Base-by-base conservation (phyloP, 768 basidiomycete species). In the Rhodocollybia butyracea region DNA sequence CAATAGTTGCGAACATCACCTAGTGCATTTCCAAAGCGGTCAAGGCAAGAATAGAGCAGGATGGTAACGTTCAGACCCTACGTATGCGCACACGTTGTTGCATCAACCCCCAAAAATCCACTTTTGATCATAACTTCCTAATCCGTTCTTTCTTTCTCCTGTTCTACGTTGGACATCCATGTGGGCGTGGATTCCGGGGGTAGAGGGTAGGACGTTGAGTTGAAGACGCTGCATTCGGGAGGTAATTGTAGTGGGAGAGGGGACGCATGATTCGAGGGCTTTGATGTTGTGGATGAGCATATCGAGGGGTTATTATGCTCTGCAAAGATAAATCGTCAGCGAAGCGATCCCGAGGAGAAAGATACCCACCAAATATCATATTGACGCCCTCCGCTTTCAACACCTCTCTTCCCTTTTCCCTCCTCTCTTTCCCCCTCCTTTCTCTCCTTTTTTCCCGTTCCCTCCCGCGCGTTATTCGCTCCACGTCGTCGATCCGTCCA, bases 31-130 rank as follows among this genome's bases (percentile, higher is more conserved):
- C n/a, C n/a, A n/a, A n/a, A n/a, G n/a, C n/a, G n/a, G n/a, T n/a
- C n/a, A n/a, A n/a, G n/a, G n/a, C n/a, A n/a, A n/a, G n/a, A n/a
- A n/a, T n/a, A n/a, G n/a, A n/a, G n/a, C n/a, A n/a, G n/a, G n/a
- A n/a, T n/a, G n/a, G n/a, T n/a, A n/a, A n/a, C n/a, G n/a, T n/a
- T n/a, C 26, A 53, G 31, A 5, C 40, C 51, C 40, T 53, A 53
- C 15, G 51, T 53, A 26, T 53, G 42, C 51, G 51, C 51, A 43
- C 39, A 53, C 22, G 51, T 53, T 1, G 51, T 40, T 13, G 51
- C 51, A 31, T 50, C 48, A 11, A 38, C 5, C 5, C 48, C 31
- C 3, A 38, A 21, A n/a, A n/a, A n/a, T n/a, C n/a, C n/a, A n/a
- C n/a, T n/a, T n/a, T n/a, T n/a, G n/a, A n/a, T n/a, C n/a, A n/a